Conservation (phyloP, 2,329 filamentous ascomycete genomes). For the Calonectria naviculata region DNA sequence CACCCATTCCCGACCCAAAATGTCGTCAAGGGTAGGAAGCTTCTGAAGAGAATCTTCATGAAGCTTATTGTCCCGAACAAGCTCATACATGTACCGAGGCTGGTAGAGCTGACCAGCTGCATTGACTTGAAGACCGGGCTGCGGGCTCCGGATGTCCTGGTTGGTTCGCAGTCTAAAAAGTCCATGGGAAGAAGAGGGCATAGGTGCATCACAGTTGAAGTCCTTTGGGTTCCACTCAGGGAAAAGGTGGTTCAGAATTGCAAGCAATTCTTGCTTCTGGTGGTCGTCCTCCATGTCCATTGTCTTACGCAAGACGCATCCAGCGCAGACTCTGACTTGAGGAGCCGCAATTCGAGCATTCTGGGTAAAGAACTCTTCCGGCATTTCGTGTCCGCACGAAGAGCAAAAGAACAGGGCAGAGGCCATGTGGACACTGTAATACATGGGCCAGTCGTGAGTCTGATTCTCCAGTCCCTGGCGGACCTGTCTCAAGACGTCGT, state of each 20-base stretch:
- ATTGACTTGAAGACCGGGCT: constrained; percentile 13
- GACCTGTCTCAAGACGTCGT: constrained; percentile 48
- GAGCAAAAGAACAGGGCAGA: constrained; percentile 41
- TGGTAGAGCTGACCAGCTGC: constrained; percentile 23
- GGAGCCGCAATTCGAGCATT: background rate
- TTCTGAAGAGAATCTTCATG: constrained; percentile 43
- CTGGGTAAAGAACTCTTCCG: constrained; percentile 44
- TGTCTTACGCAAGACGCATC: constrained; percentile 40
- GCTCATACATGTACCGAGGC: background rate
- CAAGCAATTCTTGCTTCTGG: constrained; percentile 33
- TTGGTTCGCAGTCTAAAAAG: constrained; percentile 37
- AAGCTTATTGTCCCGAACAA: constrained; percentile 42
- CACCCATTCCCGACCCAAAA: constrained; percentile 11
- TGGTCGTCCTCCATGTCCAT: constrained; percentile 47
- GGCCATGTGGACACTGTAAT: constrained; percentile 41
- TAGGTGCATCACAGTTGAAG: constrained; percentile 48
- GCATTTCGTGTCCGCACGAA: constrained; percentile 48
- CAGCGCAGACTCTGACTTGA: constrained; percentile 40
- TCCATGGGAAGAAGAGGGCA: constrained; percentile 25
- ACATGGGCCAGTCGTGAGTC: constrained; percentile 32
- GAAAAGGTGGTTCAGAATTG: constrained; percentile 37
- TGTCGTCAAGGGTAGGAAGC: constrained; percentile 38
- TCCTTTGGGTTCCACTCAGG: constrained; percentile 33
- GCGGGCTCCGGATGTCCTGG: constrained; percentile 11
- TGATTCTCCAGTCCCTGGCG: constrained; percentile 38